Conservation (phyloP, 2,329 filamentous ascomycete species). For the Ceratocystis cubensis region DNA sequence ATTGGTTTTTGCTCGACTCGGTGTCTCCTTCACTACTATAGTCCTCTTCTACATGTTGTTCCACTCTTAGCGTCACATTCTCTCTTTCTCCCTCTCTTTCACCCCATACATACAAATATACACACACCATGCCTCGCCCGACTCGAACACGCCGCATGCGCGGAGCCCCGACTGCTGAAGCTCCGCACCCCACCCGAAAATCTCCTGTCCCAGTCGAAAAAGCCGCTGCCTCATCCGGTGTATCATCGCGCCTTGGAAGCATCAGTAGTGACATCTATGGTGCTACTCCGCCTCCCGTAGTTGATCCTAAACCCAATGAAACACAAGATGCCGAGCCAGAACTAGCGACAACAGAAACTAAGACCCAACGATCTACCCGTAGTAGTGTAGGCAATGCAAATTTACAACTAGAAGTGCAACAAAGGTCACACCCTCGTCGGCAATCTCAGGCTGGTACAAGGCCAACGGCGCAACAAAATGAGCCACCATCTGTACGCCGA, state of each 20-base stretch:
- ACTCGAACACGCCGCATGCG: slow-evolving; percentile 22
- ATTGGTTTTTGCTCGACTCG: too few species aligned
- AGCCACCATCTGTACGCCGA: slow-evolving; percentile 6
- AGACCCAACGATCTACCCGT: neutral
- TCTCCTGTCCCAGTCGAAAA: neutral
- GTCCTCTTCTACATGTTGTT: too few species aligned
- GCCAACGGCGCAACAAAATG: neutral
- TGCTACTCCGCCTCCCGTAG: slow-evolving; percentile 17
- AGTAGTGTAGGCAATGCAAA: neutral
- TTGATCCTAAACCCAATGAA: slow-evolving; percentile 1
- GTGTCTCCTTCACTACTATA: too few species aligned
- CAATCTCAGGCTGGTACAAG: neutral
- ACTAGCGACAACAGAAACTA: neutral
- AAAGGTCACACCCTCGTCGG: neutral
- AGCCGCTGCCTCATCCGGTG: slow-evolving; percentile 19
- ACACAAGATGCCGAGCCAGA: slow-evolving; percentile 13
- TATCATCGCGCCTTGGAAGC: slow-evolving; percentile 23
- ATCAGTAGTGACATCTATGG: slow-evolving; percentile 20
- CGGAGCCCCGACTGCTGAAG: slow-evolving; percentile 12
- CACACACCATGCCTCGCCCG: slow-evolving; percentile 21
- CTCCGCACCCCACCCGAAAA: slow-evolving; percentile 9
- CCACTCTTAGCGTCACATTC: neutral
- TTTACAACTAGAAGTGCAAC: neutral
- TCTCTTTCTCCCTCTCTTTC: neutral
- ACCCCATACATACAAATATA: too few species aligned